Conservation (phyloP, 2,329 filamentous ascomycete species). For the Cercospora sesami region DNA sequence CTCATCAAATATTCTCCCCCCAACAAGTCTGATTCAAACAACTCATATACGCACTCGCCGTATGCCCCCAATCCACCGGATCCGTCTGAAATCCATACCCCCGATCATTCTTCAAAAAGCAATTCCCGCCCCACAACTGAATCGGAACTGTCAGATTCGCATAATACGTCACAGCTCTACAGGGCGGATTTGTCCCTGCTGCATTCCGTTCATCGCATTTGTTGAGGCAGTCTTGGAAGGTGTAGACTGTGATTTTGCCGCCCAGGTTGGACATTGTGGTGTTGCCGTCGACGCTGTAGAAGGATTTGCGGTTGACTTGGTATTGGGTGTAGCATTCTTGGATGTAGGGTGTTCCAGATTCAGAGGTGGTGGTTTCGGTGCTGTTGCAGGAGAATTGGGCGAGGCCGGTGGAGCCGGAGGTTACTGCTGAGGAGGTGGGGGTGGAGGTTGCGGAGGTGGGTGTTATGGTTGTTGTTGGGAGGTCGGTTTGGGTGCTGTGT, state of each 20-base stretch:
- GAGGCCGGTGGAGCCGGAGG: conserved; percentile 20
- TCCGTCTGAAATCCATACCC: conserved; percentile 9
- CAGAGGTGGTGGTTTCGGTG: conserved; percentile 8
- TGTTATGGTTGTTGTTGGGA: neutral
- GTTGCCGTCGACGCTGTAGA: conserved; percentile 16
- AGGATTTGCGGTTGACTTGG: conserved; percentile 9
- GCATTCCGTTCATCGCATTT: conserved; percentile 15
- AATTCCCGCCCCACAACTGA: conserved; percentile 20
- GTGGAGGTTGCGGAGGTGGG: conserved; percentile 1
- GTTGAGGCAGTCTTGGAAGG: conserved; percentile 18
- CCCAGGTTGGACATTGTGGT: conserved; percentile 16
- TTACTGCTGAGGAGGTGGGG: conserved; percentile 12
- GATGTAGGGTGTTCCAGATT: conserved; percentile 10
- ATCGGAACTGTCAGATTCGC: conserved; percentile 19
- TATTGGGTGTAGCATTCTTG: conserved; percentile 22
- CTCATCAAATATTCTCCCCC: neutral
- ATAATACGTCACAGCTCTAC: conserved; percentile 22
- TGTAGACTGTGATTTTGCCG: conserved; percentile 20
- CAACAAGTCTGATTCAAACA: conserved; percentile 21
- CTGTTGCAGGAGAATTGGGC: conserved; percentile 22
- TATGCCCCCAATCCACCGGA: conserved; percentile 19
- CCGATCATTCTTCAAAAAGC: conserved; percentile 26
- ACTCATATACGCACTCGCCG: conserved; percentile 18
- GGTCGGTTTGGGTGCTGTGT: neutral
- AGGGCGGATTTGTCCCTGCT: conserved; percentile 9